Percentiles rank a stretch among this genome's conserved stretches.
These are phyloP conservation scores for Cutaneotrichosporon daszewskae DNA, from an alignment of 1,284 basidiomycete genomes.

Conservation along the genomic window DNA sequence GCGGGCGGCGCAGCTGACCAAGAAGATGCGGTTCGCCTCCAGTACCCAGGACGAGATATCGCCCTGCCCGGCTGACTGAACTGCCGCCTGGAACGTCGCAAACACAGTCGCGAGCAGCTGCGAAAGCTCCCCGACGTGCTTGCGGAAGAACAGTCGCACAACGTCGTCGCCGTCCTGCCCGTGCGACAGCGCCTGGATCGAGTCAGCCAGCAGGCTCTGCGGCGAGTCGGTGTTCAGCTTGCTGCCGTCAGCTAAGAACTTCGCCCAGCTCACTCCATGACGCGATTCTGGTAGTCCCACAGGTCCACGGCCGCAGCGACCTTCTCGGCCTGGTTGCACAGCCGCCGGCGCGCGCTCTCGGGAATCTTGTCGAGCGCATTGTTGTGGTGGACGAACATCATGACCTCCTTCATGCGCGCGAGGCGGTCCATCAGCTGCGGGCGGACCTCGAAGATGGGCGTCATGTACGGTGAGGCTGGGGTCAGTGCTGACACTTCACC, in stretches of 20 bases:
- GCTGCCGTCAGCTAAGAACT: slow-evolving; percentile 13
- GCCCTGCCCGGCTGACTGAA: slow-evolving; percentile 15
- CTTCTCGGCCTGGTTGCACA: slow-evolving; percentile 84
- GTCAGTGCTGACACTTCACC: neutral
- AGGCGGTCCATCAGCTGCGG: slow-evolving; percentile 71
- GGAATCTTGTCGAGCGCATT: slow-evolving; percentile 72
- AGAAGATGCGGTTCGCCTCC: slow-evolving; percentile 66
- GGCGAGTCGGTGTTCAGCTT: slow-evolving; percentile 30
- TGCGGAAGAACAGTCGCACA: slow-evolving; percentile 78
- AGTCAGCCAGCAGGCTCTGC: slow-evolving; percentile 44
- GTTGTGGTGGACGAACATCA: slow-evolving; percentile 82
- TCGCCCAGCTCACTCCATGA: slow-evolving; percentile 46
- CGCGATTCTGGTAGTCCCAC: slow-evolving; percentile 70
- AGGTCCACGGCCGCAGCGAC: slow-evolving; percentile 73
- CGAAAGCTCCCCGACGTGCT: slow-evolving; percentile 53
- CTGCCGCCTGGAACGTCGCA: slow-evolving; percentile 24
- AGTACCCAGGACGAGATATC: slow-evolving; percentile 53
- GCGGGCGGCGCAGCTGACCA: slow-evolving; percentile 52
- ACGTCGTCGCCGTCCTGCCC: slow-evolving; percentile 67
- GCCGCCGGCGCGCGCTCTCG: slow-evolving; percentile 64
- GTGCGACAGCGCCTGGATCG: slow-evolving; percentile 42
- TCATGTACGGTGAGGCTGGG: slow-evolving; percentile 65
- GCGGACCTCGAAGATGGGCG: slow-evolving; percentile 71
- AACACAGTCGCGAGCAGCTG: slow-evolving; percentile 40
- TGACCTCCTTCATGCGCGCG: slow-evolving; percentile 70